These are phyloP conservation scores for Cryomyces antarcticus DNA, from an alignment of 495 filamentous ascomycete genomes.

Conservation along the genomic window DNA sequence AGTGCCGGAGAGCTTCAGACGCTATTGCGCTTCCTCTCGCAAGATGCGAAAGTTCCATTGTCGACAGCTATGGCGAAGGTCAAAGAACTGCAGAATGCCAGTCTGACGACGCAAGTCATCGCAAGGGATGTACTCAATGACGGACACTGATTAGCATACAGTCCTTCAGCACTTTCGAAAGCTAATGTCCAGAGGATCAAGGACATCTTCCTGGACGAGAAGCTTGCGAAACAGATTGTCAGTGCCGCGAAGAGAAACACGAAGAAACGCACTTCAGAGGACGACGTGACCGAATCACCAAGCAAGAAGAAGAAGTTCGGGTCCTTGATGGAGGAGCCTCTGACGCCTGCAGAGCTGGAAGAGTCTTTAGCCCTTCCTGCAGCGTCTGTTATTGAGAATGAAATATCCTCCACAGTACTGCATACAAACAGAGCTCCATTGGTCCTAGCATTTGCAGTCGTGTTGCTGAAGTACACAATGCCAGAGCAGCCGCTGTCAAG, in stretches of 20 bases:
- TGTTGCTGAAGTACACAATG: slow-evolving; percentile 56
- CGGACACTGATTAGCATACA: not conserved
- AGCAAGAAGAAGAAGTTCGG: slow-evolving; percentile 21
- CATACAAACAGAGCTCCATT: slow-evolving; percentile 64
- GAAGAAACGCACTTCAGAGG: slow-evolving; percentile 30
- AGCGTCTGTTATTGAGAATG: slow-evolving; percentile 31
- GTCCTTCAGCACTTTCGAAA: slow-evolving; percentile 38
- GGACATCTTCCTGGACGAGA: slow-evolving; percentile 44
- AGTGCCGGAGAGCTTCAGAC: slow-evolving; percentile 10
- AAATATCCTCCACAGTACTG: slow-evolving; percentile 34
- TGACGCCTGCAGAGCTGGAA: slow-evolving; percentile 44
- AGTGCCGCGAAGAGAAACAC: slow-evolving; percentile 39
- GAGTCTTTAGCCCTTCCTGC: slow-evolving; percentile 41
- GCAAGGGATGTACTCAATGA: not conserved
- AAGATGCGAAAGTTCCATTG: slow-evolving; percentile 51
- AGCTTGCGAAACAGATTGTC: slow-evolving; percentile 42
- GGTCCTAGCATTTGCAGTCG: slow-evolving; percentile 60
- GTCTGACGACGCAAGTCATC: not conserved
- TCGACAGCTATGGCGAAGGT: slow-evolving; percentile 27
- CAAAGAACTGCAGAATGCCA: slow-evolving; percentile 2
- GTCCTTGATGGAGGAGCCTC: slow-evolving; percentile 17
- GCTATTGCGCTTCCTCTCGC: slow-evolving; percentile 57
- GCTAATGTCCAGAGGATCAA: slow-evolving; percentile 31
- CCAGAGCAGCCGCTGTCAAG: slow-evolving; percentile 68
- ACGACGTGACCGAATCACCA: not conserved